Percentiles rank a stretch among this genome's conserved stretches.
Conservation (phyloP, 148 eudicot genomes). For the Silene uniflora region DNA sequence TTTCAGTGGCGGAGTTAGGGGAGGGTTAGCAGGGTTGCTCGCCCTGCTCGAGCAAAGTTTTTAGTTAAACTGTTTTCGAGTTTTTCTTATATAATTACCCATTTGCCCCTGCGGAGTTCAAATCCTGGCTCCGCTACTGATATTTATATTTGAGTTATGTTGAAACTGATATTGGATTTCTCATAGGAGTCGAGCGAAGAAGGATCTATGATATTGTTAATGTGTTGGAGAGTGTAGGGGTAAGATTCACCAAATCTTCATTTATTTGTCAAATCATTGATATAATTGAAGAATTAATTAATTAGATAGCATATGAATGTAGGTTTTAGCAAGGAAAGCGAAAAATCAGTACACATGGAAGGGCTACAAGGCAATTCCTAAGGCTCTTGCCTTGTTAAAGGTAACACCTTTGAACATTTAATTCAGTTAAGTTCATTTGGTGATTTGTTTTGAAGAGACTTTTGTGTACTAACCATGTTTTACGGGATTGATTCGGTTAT, state of each 20-base stretch:
- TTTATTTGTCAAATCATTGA: neutral
- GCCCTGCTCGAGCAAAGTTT: no score
- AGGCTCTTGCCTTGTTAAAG: slow-evolving; percentile 59
- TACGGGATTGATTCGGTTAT: slow-evolving; percentile 1
- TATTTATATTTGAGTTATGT: neutral
- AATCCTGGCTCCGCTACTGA: no score
- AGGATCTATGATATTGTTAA: slow-evolving; percentile 98
- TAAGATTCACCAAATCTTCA: slow-evolving; percentile 30
- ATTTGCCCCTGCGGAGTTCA: no score
- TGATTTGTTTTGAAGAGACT: neutral
- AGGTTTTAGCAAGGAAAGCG: slow-evolving; percentile 76
- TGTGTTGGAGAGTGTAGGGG: slow-evolving; percentile 92
- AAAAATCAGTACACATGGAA: slow-evolving; percentile 90
- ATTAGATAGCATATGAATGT: slow-evolving; percentile 8
- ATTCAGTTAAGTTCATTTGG: neutral
- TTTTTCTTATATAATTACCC: no score
- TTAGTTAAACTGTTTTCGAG: neutral
- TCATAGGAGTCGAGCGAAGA: slow-evolving; percentile 89
- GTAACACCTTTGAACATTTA: slow-evolving; percentile 28
- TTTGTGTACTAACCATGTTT: neutral
- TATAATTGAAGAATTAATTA: neutral
- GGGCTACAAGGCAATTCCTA: slow-evolving; percentile 72
- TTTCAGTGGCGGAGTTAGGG: no score
- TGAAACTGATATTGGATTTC: neutral
- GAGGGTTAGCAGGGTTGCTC: no score